Percentiles rank a stretch among this genome's conserved stretches.
phyloP scores from a whole-genome alignment of 129 eudicot genomes.

The Artemisia tridentata region DNA sequence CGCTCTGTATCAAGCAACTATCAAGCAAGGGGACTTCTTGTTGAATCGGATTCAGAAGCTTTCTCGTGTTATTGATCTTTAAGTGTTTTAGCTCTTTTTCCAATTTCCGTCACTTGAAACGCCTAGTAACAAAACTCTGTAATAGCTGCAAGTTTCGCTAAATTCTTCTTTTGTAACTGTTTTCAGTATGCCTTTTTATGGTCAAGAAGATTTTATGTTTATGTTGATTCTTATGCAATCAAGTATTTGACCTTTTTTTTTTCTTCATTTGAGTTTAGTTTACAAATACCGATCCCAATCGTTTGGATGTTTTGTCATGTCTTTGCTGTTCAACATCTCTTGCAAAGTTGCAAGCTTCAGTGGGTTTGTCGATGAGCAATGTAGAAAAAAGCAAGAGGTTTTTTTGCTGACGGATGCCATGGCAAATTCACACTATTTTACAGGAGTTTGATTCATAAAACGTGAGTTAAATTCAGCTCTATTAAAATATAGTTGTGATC shows the following conservation, averaged over 20 bases:
- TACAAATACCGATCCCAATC: too few relatives aligned
- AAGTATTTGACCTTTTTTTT: neutral
- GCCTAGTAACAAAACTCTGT: slow-evolving; percentile 8
- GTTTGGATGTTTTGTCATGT: too few relatives aligned
- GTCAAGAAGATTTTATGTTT: slow-evolving; percentile 5
- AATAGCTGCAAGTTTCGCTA: neutral
- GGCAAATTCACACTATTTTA: too few relatives aligned
- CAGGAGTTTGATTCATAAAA: too few relatives aligned
- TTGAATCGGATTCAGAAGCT: slow-evolving; percentile 92
- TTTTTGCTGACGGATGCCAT: too few relatives aligned
- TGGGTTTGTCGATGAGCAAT: too few relatives aligned
- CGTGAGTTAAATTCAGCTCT: too few relatives aligned
- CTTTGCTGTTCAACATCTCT: too few relatives aligned
- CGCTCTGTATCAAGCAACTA: slow-evolving; percentile 94
- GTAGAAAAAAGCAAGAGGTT: too few relatives aligned
- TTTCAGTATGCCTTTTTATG: slow-evolving; percentile 6
- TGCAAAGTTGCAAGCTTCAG: too few relatives aligned
- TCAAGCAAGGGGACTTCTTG: slow-evolving; percentile 94
- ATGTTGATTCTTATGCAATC: neutral
- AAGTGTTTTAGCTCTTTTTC: slow-evolving; percentile 15
- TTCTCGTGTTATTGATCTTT: slow-evolving; percentile 94
- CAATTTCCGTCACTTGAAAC: slow-evolving; percentile 7
- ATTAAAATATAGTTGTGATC: too few relatives aligned
- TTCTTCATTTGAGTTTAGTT: too few relatives aligned
- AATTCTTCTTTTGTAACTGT: slow-evolving; percentile 21